phyloP scores from a whole-genome alignment of 2,329 filamentous ascomycete species.

The Cordyceps farinosa region DNA sequence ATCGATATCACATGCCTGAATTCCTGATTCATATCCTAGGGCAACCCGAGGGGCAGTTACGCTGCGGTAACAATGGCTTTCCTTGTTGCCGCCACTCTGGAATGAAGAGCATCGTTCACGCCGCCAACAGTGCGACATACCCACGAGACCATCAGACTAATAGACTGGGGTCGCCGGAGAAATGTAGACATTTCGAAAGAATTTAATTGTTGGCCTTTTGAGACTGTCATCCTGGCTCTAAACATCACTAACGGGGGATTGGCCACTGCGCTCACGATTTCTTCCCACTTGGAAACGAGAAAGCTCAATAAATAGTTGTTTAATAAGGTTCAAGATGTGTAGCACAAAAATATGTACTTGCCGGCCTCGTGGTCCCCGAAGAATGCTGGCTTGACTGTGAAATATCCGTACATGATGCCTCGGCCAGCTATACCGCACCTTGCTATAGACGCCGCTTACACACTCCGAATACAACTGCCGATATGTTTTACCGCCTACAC shows the following conservation, averaged over 20 bases:
- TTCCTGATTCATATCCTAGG: slow-evolving; percentile 22
- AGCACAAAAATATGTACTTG: not conserved
- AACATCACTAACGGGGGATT: too few relatives aligned
- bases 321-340: too few relatives aligned
- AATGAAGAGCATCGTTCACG: not conserved
- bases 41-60: slow-evolving; percentile 17
- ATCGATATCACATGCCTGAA: too few relatives aligned
- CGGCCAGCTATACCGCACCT: not conserved
- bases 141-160: not conserved
- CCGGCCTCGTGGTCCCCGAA: not conserved
- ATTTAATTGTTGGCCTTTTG: not conserved
- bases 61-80: not conserved
- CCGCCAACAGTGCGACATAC: not conserved
- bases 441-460: not conserved
- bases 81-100: not conserved
- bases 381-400: not conserved
- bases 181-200: not conserved
- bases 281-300: too few relatives aligned
- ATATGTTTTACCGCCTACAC: not conserved
- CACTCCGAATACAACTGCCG: not conserved
- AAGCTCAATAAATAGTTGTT: too few relatives aligned
- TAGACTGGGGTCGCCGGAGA: not conserved
- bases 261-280: too few relatives aligned
- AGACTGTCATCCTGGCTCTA: too few relatives aligned
- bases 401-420: not conserved